Evolutionary conservation across 169 alveolate species (phyloP).

Genomic region (Cryptosporidium andersoni): DNA sequence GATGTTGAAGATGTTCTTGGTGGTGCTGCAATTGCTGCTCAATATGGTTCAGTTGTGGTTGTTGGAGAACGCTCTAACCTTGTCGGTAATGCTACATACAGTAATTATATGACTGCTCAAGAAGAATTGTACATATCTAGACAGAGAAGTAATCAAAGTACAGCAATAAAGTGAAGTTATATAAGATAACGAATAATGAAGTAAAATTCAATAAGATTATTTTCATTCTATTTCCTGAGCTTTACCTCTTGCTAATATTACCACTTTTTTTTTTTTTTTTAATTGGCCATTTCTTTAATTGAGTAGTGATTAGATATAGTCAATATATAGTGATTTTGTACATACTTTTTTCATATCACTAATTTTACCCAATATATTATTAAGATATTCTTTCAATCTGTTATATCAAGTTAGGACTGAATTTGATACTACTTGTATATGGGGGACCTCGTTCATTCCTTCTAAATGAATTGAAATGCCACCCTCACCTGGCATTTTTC

Average conservation of each 20-base stretch:
- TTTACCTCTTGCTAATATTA: no score
- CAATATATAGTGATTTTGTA: no score
- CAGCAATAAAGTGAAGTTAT: no score
- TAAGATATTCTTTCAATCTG: no score
- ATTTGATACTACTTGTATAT: constrained; percentile 55
- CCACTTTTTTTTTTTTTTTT: no score
- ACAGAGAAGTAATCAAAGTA: constrained; percentile 30
- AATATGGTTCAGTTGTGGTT: constrained; percentile 87
- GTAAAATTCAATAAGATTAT: no score
- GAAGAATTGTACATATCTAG: constrained; percentile 71
- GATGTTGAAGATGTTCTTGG: constrained; percentile 89
- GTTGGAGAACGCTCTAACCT: constrained; percentile 88
- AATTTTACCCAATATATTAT: neutral
- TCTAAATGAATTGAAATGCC: constrained; percentile 46
- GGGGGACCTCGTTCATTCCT: constrained; percentile 50
- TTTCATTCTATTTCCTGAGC: no score
- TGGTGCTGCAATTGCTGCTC: constrained; percentile 90
- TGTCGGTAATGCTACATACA: constrained; percentile 82
- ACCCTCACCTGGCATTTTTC: constrained; percentile 60
- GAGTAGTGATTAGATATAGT: no score
- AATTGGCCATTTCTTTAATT: no score
- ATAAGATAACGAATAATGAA: no score
- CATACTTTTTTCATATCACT: neutral
- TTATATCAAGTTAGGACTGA: constrained; percentile 2
- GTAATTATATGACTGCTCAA: constrained; percentile 81